Evolutionary conservation across 345 rosid genomes (phyloP).

Genomic region (Rubroshorea leprosula): DNA sequence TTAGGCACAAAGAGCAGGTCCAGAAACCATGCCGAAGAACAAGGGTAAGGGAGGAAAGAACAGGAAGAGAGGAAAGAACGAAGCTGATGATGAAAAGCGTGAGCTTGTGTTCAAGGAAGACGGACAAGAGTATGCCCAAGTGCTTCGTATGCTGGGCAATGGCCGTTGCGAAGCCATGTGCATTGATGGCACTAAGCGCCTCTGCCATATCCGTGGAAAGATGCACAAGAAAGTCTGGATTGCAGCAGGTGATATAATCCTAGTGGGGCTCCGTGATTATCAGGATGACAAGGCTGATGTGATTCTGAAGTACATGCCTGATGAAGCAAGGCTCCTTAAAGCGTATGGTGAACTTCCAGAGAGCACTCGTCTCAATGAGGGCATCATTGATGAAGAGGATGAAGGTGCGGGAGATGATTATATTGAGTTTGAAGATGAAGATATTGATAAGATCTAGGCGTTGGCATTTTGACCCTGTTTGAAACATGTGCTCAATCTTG

Average conservation of each 20-base stretch:
- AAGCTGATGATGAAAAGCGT: constrained; percentile 55
- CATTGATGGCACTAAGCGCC: constrained; percentile 49
- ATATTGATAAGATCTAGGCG: constrained; percentile 46
- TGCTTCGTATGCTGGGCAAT: constrained; percentile 52
- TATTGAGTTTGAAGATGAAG: constrained; percentile 48
- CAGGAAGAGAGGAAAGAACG: constrained; percentile 62
- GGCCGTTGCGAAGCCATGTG: constrained; percentile 58
- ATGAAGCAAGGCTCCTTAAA: constrained; percentile 43
- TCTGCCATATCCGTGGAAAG: constrained; percentile 61
- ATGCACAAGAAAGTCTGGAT: constrained; percentile 72
- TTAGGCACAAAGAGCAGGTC: too few relatives aligned
- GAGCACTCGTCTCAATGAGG: constrained; percentile 26
- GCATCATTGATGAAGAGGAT: constrained; percentile 33
- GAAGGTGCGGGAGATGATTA: constrained; percentile 38
- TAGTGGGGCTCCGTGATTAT: constrained; percentile 52
- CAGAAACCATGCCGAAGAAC: constrained; percentile 75
- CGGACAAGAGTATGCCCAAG: constrained; percentile 55
- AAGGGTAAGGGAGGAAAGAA: constrained; percentile 75
- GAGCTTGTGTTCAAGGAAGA: constrained; percentile 60
- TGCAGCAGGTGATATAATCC: constrained; percentile 52
- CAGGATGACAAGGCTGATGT: constrained; percentile 64
- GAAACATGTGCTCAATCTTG: too few relatives aligned
- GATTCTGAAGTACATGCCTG: constrained; percentile 48
- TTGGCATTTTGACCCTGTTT: too few relatives aligned
- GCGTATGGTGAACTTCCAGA: constrained; percentile 41